Evolutionary conservation across 148 eudicot species (phyloP).

Genomic region (Rhododendron henanense): DNA sequence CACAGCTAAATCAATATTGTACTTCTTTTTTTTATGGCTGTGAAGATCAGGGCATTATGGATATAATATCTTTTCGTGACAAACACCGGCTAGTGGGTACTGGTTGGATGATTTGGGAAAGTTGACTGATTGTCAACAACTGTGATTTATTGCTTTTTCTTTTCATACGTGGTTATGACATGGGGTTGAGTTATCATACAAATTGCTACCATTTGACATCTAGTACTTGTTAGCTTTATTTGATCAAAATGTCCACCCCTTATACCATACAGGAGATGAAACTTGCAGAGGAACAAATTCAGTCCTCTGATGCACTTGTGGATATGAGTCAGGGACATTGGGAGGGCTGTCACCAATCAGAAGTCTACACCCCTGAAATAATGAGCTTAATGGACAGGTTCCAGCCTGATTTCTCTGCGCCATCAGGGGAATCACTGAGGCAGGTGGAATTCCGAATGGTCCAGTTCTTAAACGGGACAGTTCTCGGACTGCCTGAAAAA

Average conservation of each 20-base stretch:
- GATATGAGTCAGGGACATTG: constrained; percentile 96
- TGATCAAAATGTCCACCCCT: neutral
- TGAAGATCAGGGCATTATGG: neutral
- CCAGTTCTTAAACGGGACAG: constrained; percentile 70
- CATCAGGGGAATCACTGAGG: constrained; percentile 92
- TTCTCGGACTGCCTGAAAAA: constrained; percentile 66
- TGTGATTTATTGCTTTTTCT: neutral
- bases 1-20: neutral
- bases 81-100: neutral
- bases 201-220: neutral
- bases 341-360: constrained; percentile 86
- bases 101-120: neutral
- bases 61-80: neutral
- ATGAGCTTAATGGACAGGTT: constrained; percentile 51
- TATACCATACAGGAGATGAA: constrained; percentile 63
- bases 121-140: neutral
- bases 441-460: constrained; percentile 92
- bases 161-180: neutral
- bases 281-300: constrained; percentile 71
- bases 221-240: neutral
- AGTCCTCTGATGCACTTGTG: constrained; percentile 61
- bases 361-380: constrained; percentile 71
- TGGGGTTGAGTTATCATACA: neutral
- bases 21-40: neutral
- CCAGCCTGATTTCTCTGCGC: constrained; percentile 89